Conservation (phyloP, 345 rosid species). For the Xanthoceras sorbifolium region DNA sequence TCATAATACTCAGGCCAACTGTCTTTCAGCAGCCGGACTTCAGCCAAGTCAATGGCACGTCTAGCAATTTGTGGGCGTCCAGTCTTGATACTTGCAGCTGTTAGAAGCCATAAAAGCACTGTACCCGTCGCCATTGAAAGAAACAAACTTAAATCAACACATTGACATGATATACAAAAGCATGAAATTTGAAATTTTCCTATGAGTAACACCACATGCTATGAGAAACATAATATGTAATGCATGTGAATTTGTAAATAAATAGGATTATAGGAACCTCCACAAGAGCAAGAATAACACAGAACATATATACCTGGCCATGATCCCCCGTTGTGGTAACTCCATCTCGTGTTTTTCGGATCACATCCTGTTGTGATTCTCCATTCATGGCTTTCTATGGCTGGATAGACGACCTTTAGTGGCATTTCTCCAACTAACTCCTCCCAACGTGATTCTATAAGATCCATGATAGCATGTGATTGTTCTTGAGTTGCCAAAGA, state of each 20-base stretch:
- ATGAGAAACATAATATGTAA: background rate
- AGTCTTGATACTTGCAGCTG: conserved; percentile 89
- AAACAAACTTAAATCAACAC: background rate
- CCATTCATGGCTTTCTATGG: conserved; percentile 95
- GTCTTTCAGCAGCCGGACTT: conserved; percentile 71
- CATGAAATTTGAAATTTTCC: background rate
- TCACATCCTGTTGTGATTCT: conserved; percentile 85
- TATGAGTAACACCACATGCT: too few species aligned
- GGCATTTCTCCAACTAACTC: conserved; percentile 99
- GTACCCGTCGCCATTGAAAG: conserved; percentile 23
- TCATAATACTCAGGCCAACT: conserved; percentile 94
- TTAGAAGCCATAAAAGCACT: conserved; percentile 91
- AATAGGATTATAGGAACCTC: background rate
- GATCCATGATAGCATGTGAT: conserved; percentile 92
- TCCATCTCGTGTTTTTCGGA: conserved; percentile 96
- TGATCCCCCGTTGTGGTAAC: conserved; percentile 98
- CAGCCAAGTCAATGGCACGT: conserved; percentile 78
- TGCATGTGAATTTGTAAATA: background rate
- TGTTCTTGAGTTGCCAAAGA: conserved; percentile 94
- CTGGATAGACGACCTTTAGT: conserved; percentile 85
- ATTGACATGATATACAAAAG: background rate
- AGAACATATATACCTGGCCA: conserved; percentile 76
- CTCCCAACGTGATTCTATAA: conserved; percentile 94
- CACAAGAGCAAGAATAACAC: background rate
- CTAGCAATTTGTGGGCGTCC: conserved; percentile 96